These are phyloP conservation scores for Calonectria naviculata DNA, from an alignment of 2,329 filamentous ascomycete genomes.

Conservation along the genomic window DNA sequence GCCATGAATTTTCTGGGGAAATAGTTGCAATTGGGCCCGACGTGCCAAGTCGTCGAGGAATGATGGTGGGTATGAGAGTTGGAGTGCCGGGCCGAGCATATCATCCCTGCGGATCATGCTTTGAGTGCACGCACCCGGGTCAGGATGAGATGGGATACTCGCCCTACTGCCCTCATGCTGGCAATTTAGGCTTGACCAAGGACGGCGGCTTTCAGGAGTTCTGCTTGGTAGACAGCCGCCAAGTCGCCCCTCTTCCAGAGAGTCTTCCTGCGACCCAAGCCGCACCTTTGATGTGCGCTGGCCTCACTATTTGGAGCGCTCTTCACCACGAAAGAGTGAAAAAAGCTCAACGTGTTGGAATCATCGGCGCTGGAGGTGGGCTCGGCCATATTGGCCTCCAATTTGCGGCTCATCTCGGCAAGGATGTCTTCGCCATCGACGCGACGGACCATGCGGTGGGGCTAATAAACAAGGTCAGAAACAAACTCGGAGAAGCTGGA, in stretches of 20 bases:
- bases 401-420: conserved; percentile 16
- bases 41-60: neutral
- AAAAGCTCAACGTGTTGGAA: neutral
- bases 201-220: conserved; percentile 17
- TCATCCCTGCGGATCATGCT: conserved; percentile 19
- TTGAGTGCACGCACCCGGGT: conserved; percentile 9
- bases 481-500: neutral
- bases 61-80: neutral
- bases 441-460: conserved; percentile 3
- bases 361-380: conserved; percentile 19
- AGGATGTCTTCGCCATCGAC: conserved; percentile 15
- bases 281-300: conserved; percentile 28
- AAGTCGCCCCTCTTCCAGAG: conserved; percentile 8
- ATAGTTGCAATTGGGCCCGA: neutral
- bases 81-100: conserved; percentile 17
- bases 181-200: conserved; percentile 7
- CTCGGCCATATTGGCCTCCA: conserved; percentile 23
- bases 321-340: neutral
- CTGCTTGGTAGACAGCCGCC: conserved; percentile 8
- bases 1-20: conserved; percentile 18
- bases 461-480: neutral
- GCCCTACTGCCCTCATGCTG: conserved; percentile 2
- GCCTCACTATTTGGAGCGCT: conserved; percentile 22
- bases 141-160: conserved; percentile 9
- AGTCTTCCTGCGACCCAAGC: conserved; percentile 3